Percentiles rank a stretch among this genome's conserved stretches.
These are phyloP conservation scores for Alternaria hordeiaustralica DNA, from an alignment of 2,329 filamentous ascomycete species.

Conservation along the genomic window DNA sequence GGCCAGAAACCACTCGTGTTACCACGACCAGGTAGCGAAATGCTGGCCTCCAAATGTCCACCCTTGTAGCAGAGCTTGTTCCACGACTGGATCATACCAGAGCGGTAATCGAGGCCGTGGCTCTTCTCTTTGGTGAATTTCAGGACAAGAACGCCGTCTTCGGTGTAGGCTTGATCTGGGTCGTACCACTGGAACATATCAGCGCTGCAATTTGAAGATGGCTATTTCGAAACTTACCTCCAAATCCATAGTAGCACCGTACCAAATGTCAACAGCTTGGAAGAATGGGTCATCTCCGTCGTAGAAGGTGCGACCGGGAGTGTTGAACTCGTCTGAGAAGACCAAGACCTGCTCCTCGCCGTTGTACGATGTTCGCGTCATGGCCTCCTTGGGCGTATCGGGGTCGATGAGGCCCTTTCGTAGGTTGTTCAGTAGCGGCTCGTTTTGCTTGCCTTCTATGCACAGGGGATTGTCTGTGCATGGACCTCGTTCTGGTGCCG, in stretches of 20 bases:
- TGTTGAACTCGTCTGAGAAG: conserved; percentile 77
- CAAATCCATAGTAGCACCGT: conserved; percentile 72
- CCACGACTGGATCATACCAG: conserved; percentile 78
- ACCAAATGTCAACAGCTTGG: conserved; percentile 73
- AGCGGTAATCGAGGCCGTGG: conserved; percentile 70
- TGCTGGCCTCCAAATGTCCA: conserved; percentile 71
- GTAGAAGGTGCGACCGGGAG: conserved; percentile 71
- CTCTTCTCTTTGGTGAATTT: conserved; percentile 70
- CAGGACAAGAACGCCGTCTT: conserved; percentile 67
- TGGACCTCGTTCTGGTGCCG: conserved; percentile 43
- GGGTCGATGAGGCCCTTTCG: conserved; percentile 69
- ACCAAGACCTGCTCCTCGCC: conserved; percentile 69
- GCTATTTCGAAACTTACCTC: conserved; percentile 55
- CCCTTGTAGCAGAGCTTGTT: conserved; percentile 77
- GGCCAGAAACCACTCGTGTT: conserved; percentile 76
- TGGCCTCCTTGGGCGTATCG: conserved; percentile 66
- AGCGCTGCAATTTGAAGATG: conserved; percentile 4
- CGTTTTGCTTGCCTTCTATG: conserved; percentile 56
- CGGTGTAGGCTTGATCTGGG: conserved; percentile 69
- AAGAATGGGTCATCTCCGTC: conserved; percentile 73
- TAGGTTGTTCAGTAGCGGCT: conserved; percentile 65
- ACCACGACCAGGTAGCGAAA: conserved; percentile 71
- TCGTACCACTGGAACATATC: conserved; percentile 66
- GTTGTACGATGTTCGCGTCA: conserved; percentile 62
- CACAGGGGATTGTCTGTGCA: conserved; percentile 56